Evolutionary conservation across 2,329 filamentous ascomycete genomes (phyloP).

Genomic region (Xylariaceae sp.): DNA sequence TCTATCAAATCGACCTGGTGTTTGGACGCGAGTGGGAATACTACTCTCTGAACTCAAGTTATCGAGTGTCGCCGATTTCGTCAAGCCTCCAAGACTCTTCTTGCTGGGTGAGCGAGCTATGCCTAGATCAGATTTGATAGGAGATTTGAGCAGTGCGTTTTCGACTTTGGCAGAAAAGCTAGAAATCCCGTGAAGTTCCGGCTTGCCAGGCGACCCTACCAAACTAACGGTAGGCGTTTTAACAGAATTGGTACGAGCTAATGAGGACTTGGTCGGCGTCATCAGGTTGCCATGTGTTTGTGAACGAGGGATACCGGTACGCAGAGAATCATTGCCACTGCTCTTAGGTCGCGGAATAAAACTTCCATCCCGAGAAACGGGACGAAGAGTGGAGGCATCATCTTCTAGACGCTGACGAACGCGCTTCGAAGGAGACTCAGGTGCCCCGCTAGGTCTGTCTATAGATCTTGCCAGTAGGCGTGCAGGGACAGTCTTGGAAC

Average conservation of each 20-base stretch:
- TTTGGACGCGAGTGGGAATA: constrained; percentile 48
- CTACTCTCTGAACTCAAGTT: constrained; percentile 43
- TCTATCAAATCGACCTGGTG: constrained; percentile 58
- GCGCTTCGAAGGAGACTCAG: constrained; percentile 68
- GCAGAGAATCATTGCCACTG: constrained; percentile 46
- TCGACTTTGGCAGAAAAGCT: constrained; percentile 56
- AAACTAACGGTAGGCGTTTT: constrained; percentile 61
- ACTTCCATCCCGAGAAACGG: constrained; percentile 54
- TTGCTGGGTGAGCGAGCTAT: constrained; percentile 45
- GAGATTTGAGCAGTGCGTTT: constrained; percentile 44
- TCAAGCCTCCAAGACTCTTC: constrained; percentile 44
- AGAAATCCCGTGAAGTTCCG: constrained; percentile 45
- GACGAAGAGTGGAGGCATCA: constrained; percentile 71
- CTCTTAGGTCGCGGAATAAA: constrained; percentile 57
- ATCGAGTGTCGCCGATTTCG: constrained; percentile 59
- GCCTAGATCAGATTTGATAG: constrained; percentile 47
- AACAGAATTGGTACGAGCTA: constrained; percentile 64
- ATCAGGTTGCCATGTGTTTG: constrained; percentile 64
- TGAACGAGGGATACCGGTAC: constrained; percentile 46
- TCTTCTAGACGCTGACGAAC: constrained; percentile 70
- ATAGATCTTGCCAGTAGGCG: constrained; percentile 33
- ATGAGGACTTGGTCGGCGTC: constrained; percentile 80
- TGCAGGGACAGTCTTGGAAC: constrained; percentile 38
- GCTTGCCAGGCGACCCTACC: constrained; percentile 61
- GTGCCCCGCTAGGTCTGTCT: constrained; percentile 36